Conservation (phyloP, 768 basidiomycete species). For the Artomyces pyxidatus region DNA sequence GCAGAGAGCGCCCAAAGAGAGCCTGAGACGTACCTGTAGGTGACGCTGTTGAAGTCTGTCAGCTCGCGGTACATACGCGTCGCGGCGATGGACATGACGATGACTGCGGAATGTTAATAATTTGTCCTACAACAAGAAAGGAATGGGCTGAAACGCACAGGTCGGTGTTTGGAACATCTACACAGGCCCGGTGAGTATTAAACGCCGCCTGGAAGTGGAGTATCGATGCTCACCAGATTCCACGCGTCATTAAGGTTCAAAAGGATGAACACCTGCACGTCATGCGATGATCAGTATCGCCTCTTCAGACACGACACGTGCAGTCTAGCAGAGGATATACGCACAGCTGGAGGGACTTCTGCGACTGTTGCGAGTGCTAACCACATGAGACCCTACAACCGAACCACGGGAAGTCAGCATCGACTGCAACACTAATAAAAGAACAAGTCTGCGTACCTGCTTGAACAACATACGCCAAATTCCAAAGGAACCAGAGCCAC, state of each 20-base stretch:
- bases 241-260: slow-evolving; percentile 2
- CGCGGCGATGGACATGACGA: slow-evolving; percentile 1
- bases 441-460: background rate
- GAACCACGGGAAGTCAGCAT: background rate
- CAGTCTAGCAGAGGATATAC: too few relatives aligned
- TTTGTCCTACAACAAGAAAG: background rate
- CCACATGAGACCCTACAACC: slow-evolving; percentile 1
- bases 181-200: background rate
- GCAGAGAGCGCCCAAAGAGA: background rate
- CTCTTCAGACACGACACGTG: accelerated
- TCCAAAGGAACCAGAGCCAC: background rate
- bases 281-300: background rate
- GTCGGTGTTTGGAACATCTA: slow-evolving; percentile 3
- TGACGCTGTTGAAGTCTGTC: background rate
- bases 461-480: slow-evolving; percentile 1
- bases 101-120: background rate
- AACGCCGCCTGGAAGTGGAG: background rate
- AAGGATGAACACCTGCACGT: background rate
- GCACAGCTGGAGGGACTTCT: background rate
- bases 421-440: background rate
- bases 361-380: background rate
- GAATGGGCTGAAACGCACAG: background rate
- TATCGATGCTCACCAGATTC: background rate
- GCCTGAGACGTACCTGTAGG: background rate
- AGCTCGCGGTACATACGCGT: slow-evolving; percentile 5